These are phyloP conservation scores for Aspergillus alliaceus DNA, from an alignment of 2,329 filamentous ascomycete species.

Conservation along the genomic window DNA sequence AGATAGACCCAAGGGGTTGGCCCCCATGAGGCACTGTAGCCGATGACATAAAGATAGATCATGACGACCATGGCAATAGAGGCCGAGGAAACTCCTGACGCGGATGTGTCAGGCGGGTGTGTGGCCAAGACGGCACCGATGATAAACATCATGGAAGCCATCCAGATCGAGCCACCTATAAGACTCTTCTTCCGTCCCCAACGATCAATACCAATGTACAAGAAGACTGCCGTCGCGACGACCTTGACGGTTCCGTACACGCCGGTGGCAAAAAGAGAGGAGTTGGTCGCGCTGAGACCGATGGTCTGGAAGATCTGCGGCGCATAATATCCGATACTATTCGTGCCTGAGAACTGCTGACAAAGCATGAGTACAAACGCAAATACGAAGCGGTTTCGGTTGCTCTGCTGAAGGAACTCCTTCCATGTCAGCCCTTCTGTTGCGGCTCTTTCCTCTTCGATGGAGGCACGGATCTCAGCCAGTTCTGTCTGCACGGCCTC, in stretches of 20 bases:
- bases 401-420: slow-evolving; percentile 40
- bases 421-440: slow-evolving; percentile 45
- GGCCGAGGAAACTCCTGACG: slow-evolving; percentile 29
- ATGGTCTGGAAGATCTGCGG: slow-evolving; percentile 40
- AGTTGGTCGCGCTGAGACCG: slow-evolving; percentile 32
- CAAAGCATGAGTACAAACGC: slow-evolving; percentile 42
- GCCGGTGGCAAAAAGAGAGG: slow-evolving; percentile 39
- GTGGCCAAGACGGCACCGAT: slow-evolving; percentile 36
- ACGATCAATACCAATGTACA: slow-evolving; percentile 39
- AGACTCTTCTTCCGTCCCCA: slow-evolving; percentile 37
- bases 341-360: slow-evolving; percentile 43
- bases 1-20: slow-evolving; percentile 37
- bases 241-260: slow-evolving; percentile 42
- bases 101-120: slow-evolving; percentile 30
- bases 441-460: slow-evolving; percentile 41
- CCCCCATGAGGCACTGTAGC: slow-evolving; percentile 27
- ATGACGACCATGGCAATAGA: slow-evolving; percentile 46
- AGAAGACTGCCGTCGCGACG: slow-evolving; percentile 36
- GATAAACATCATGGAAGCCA: slow-evolving; percentile 41
- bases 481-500: slow-evolving; percentile 33
- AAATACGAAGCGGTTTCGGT: slow-evolving; percentile 38
- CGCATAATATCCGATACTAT: slow-evolving; percentile 41
- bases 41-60: slow-evolving; percentile 49
- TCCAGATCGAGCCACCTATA: slow-evolving; percentile 36
- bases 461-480: slow-evolving; percentile 41